Percentiles rank a stretch among this genome's conserved stretches.
These are phyloP conservation scores for Strobilomyces dryophilus DNA, from an alignment of 768 basidiomycete genomes.

Conservation along the genomic window DNA sequence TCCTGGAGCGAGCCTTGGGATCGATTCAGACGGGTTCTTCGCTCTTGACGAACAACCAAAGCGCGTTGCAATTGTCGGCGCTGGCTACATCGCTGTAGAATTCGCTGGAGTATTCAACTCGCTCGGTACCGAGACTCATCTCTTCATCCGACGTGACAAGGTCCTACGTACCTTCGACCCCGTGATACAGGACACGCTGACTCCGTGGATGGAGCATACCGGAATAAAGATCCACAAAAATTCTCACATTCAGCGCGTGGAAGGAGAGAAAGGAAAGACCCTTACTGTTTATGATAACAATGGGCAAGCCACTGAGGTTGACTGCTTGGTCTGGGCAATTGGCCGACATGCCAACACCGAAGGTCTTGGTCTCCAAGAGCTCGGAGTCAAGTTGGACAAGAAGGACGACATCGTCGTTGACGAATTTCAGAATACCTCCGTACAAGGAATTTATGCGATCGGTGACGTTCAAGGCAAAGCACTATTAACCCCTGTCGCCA, in stretches of 20 bases:
- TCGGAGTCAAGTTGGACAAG: conserved; percentile 69
- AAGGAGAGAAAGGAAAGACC: conserved; percentile 65
- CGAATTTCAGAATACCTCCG: conserved; percentile 81
- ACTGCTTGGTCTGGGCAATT: conserved; percentile 90
- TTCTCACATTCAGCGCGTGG: conserved; percentile 70
- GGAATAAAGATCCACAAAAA: conserved; percentile 86
- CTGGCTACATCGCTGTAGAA: conserved; percentile 98
- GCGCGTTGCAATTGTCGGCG: conserved; percentile 91
- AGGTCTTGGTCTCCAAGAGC: conserved; percentile 69
- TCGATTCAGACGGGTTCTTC: conserved; percentile 95
- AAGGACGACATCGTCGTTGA: conserved; percentile 88
- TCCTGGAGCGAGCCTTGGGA: conserved; percentile 88
- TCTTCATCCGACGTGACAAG: conserved; percentile 85
- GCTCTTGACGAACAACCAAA: conserved; percentile 86
- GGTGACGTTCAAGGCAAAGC: conserved; percentile 94
- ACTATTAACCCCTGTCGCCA: conserved; percentile 93
- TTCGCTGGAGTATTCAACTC: conserved; percentile 92
- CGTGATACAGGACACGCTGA: conserved; percentile 75
- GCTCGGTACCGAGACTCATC: conserved; percentile 86
- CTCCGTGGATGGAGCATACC: conserved; percentile 90
- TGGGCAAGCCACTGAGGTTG: conserved; percentile 79
- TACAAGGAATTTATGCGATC: conserved; percentile 71
- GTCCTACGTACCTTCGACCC: conserved; percentile 94
- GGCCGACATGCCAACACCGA: conserved; percentile 82
- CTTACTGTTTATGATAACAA: conserved; percentile 73